Base-by-base conservation (phyloP, 176 grass and related monocot genomes). In the Tillandsia leiboldiana region DNA sequence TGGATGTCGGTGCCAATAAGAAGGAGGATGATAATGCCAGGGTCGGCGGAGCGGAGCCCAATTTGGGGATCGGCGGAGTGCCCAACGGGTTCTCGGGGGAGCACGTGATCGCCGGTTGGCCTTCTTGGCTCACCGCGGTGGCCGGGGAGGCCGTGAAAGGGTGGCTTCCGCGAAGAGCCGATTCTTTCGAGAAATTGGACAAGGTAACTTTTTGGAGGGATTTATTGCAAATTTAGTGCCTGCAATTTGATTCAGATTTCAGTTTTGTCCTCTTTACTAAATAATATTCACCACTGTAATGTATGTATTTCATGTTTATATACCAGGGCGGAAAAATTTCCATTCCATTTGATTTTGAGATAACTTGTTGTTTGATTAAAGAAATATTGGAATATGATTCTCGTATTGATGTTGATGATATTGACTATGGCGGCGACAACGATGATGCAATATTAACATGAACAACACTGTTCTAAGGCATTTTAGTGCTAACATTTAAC, bases 71-170 rank as follows among this genome's bases (percentile, higher is more conserved):
- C 67, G 75, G 70, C 23, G 73, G 70, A 73, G 68, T 84, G 67
- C 84, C 84, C 47, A 82, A 17, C 33, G 73, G 73, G 49, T 54
- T 67, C 51, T 65, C 73, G 3, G 49, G 73, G 47, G 73, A 75
- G 77, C 80, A 90, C 78, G 74, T 81, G 6, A 86, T 83, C 64
- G 87, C 83, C 64, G 87, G 87, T 0, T 90, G 88, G 88, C 88
- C 88, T 0, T 70, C 84, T 2, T 91, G 88, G 88, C 78, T 91
- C 4, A 84, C 81, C 0, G 81, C 81, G 24, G 88, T 87, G 1
- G 88, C 81, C 48, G 84, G 88, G 0, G 88, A 91, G 73, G 49
- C 83, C 2, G 81, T 91, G 3, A 73, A 81, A 0, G 88, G 88
- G 10, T 91, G 88, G 88, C 71, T 87, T 0, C 84, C 88, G 23